Evolutionary conservation across 2,329 filamentous ascomycete species (phyloP).

Genomic region (Uncinocarpus reesii): DNA sequence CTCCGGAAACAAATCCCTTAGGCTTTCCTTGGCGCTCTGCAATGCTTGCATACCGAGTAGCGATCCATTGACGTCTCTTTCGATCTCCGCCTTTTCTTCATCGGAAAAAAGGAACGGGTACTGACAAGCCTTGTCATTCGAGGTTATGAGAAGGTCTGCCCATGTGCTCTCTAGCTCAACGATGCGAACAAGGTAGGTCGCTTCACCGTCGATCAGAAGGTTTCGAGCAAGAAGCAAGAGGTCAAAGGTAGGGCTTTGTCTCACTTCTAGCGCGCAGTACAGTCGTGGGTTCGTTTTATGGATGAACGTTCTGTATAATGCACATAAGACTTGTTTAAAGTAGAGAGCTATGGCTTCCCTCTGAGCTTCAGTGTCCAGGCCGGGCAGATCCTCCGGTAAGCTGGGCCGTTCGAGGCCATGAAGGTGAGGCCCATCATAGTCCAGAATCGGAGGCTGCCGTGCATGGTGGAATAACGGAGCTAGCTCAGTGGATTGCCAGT

Average conservation of each 20-base stretch:
- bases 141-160: neutral
- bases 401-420: constrained; percentile 20
- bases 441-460: constrained; percentile 23
- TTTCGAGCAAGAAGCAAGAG: constrained; percentile 13
- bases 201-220: constrained; percentile 13
- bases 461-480: constrained; percentile 25
- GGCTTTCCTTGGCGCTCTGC: constrained; percentile 9
- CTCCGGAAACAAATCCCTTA: constrained; percentile 14
- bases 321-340: neutral
- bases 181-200: constrained; percentile 6
- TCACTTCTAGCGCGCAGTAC: constrained; percentile 11
- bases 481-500: constrained; percentile 26
- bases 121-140: neutral
- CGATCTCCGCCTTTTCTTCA: constrained; percentile 10
- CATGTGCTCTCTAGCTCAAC: constrained; percentile 1
- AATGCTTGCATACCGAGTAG: constrained; percentile 13
- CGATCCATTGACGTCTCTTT: constrained; percentile 6
- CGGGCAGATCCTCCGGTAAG: constrained; percentile 7
- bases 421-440: constrained; percentile 23
- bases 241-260: constrained; percentile 10
- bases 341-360: neutral
- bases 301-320: constrained; percentile 10
- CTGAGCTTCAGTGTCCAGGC: neutral
- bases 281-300: constrained; percentile 8
- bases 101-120: constrained; percentile 11